These are phyloP conservation scores for Aspergillus asperescens DNA, from an alignment of 495 filamentous ascomycete genomes.

Conservation along the genomic window DNA sequence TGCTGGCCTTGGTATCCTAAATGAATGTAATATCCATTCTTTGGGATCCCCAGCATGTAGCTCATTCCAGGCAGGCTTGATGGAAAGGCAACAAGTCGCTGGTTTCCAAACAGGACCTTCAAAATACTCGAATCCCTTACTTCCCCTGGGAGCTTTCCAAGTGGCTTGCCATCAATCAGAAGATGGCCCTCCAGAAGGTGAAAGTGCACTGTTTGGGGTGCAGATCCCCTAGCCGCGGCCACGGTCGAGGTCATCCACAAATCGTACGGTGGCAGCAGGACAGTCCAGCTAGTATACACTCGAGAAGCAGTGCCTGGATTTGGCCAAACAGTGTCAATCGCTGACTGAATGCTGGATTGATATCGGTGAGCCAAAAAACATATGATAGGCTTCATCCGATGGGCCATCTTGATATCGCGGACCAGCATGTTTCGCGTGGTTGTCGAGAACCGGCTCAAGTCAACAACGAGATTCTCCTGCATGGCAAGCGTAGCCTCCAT, in stretches of 20 bases:
- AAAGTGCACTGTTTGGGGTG: too few species aligned
- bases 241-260: too few species aligned
- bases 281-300: too few species aligned
- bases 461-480: conserved; percentile 27
- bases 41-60: conserved; percentile 31
- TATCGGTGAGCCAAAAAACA: conserved; percentile 12
- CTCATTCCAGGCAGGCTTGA: conserved; percentile 40
- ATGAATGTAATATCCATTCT: conserved; percentile 33
- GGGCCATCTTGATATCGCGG: conserved; percentile 43
- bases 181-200: conserved; percentile 53
- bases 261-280: too few species aligned
- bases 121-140: conserved; percentile 41
- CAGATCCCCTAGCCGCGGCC: too few species aligned
- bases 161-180: conserved; percentile 48
- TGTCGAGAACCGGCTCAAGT: conserved; percentile 10
- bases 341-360: conserved; percentile 19
- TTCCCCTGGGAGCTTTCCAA: conserved; percentile 45
- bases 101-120: conserved; percentile 39
- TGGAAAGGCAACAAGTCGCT: conserved; percentile 35
- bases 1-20: conserved; percentile 32
- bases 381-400: conserved; percentile 31
- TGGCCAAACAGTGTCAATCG: conserved; percentile 19
- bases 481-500: conserved; percentile 32
- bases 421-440: conserved; percentile 32
- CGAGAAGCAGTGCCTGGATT: too few species aligned